phyloP scores from a whole-genome alignment of 2,329 filamentous ascomycete species.

The Colletotrichum chrysophilum region DNA sequence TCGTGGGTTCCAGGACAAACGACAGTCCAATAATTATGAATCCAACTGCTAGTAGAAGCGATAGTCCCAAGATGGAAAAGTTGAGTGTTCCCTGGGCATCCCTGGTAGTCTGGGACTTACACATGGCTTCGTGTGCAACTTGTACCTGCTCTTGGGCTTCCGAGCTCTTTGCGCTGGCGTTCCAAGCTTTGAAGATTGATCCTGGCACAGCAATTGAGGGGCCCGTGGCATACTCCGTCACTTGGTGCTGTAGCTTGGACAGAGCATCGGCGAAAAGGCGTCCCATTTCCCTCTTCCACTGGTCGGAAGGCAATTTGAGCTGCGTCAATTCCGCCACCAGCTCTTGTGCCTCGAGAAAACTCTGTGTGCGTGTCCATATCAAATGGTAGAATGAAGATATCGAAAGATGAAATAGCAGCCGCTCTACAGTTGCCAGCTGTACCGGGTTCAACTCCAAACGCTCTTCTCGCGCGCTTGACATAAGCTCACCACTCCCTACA shows the following conservation, averaged over 20 bases:
- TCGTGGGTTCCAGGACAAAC: neutral
- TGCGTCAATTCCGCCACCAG: neutral
- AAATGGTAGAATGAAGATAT: neutral
- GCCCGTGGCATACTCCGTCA: neutral
- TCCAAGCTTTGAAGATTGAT: neutral
- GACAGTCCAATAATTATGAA: neutral
- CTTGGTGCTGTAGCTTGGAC: neutral
- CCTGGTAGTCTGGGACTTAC: neutral
- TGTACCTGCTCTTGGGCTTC: neutral
- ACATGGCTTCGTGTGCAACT: neutral
- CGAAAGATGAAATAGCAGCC: neutral
- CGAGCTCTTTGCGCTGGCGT: neutral
- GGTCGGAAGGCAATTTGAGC: neutral
- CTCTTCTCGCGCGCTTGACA: neutral
- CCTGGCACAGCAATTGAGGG: neutral
- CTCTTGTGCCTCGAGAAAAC: neutral
- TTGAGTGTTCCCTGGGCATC: neutral
- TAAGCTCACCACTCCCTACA: neutral
- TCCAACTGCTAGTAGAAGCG: neutral
- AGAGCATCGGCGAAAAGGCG: neutral
- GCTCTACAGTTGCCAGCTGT: neutral
- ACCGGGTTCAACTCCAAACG: neutral
- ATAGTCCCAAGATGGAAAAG: conserved; percentile 1
- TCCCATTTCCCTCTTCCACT: conserved; percentile 5
- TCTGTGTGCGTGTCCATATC: neutral